Evolutionary conservation across 768 basidiomycete species (phyloP).

Genomic region (Termitomyces heimii): DNA sequence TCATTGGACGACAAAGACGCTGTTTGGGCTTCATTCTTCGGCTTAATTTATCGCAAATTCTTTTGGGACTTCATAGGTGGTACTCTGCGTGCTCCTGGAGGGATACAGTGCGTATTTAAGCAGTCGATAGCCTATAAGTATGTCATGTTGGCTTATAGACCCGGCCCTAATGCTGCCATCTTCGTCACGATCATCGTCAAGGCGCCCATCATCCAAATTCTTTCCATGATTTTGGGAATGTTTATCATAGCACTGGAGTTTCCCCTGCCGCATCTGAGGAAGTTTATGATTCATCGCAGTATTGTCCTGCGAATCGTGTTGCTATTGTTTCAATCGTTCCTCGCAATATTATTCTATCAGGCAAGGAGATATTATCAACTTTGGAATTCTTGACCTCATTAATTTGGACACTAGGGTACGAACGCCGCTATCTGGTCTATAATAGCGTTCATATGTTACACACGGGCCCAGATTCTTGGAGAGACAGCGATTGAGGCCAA

Average conservation of each 20-base stretch:
- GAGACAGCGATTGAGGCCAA: conserved; percentile 67
- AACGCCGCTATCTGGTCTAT: conserved; percentile 80
- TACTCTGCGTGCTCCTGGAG: conserved; percentile 71
- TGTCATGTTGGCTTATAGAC: conserved; percentile 29
- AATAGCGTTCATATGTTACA: conserved; percentile 64
- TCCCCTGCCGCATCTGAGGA: conserved; percentile 56
- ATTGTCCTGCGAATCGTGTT: conserved; percentile 55
- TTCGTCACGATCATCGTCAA: conserved; percentile 78
- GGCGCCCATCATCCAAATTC: conserved; percentile 65
- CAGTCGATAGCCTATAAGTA: background rate
- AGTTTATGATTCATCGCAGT: conserved; percentile 58
- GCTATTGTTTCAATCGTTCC: conserved; percentile 56
- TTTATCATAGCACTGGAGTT: conserved; percentile 64
- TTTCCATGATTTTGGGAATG: conserved; percentile 57
- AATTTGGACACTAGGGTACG: conserved; percentile 52
- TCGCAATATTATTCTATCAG: conserved; percentile 73
- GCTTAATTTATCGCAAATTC: conserved; percentile 84
- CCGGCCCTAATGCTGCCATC: conserved; percentile 49
- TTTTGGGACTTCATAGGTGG: conserved; percentile 95
- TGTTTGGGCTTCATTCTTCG: conserved; percentile 79
- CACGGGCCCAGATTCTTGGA: conserved; percentile 56
- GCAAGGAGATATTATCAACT: conserved; percentile 28
- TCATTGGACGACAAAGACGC: conserved; percentile 41
- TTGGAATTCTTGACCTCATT: conserved; percentile 2
- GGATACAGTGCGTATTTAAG: conserved; percentile 58